phyloP scores from a whole-genome alignment of 495 filamentous ascomycete species.

The Monascus purpureus region DNA sequence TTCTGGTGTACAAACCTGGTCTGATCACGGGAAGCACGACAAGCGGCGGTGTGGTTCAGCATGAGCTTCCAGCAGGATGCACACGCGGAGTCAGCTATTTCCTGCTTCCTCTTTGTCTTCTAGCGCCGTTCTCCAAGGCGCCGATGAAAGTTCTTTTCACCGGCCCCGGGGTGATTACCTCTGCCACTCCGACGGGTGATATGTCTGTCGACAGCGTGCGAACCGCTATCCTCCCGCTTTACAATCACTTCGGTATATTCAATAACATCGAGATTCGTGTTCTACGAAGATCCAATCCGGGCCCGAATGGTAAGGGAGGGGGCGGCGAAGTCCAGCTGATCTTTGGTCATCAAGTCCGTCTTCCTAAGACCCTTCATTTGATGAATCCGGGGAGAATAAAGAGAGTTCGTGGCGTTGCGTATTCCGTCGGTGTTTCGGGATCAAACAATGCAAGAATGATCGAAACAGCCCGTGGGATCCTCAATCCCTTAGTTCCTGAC shows the following conservation, averaged over 20 bases:
- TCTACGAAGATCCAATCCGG: conserved; percentile 60
- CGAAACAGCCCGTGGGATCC: conserved; percentile 68
- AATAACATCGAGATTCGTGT: conserved; percentile 80
- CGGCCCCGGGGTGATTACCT: conserved; percentile 88
- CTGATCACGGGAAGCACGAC: conserved; percentile 70
- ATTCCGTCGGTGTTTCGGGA: conserved; percentile 75
- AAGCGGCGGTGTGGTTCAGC: conserved; percentile 55
- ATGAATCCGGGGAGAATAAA: conserved; percentile 80
- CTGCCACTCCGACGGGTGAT: conserved; percentile 66
- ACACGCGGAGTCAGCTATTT: conserved; percentile 81
- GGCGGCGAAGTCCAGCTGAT: conserved; percentile 85
- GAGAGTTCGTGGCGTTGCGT: conserved; percentile 81
- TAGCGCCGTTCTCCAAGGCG: conserved; percentile 86
- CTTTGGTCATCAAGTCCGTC: conserved; percentile 79
- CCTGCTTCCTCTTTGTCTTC: conserved; percentile 71
- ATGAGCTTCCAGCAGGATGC: conserved; percentile 62
- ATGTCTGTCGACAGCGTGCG: conserved; percentile 84
- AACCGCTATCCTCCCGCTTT: conserved; percentile 81
- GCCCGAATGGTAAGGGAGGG: conserved; percentile 57
- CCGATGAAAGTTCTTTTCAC: conserved; percentile 78
- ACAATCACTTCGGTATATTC: conserved; percentile 77
- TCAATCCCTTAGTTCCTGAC: conserved; percentile 75
- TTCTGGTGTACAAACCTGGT: conserved; percentile 79
- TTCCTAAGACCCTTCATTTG: conserved; percentile 85
- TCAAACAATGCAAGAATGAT: conserved; percentile 95